Evolutionary conservation across 805 yeast genomes (phyloP).

Genomic region (Sugiyamaella marilandica): DNA sequence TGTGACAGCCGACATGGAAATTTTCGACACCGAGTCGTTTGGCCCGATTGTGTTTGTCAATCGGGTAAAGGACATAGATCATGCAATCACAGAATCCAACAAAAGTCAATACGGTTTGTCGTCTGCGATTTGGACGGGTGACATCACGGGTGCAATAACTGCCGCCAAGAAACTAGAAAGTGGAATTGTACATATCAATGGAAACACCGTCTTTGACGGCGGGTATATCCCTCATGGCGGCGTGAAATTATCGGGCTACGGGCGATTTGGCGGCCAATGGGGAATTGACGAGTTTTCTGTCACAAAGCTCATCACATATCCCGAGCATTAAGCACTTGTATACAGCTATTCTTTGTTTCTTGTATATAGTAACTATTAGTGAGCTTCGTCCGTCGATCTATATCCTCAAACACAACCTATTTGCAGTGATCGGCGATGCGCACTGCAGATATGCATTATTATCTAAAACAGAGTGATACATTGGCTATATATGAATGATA

Average conservation of each 20-base stretch:
- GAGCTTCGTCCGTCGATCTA: no score
- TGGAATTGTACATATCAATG: slow-evolving; percentile 79
- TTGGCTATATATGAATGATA: no score
- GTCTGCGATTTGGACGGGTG: slow-evolving; percentile 70
- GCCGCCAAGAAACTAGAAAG: slow-evolving; percentile 65
- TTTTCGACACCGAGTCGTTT: slow-evolving; percentile 71
- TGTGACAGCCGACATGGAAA: slow-evolving; percentile 50
- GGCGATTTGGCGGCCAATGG: slow-evolving; percentile 64
- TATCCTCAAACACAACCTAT: no score
- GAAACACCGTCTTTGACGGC: slow-evolving; percentile 23
- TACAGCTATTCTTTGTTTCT: no score
- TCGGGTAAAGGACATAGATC: slow-evolving; percentile 62
- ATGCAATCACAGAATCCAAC: slow-evolving; percentile 62
- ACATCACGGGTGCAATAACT: slow-evolving; percentile 56
- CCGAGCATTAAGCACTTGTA: not conserved
- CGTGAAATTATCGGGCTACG: slow-evolving; percentile 62
- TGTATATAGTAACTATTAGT: no score
- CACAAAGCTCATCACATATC: slow-evolving; percentile 45
- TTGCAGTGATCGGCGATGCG: no score
- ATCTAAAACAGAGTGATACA: no score
- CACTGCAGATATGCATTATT: no score
- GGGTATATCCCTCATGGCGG: slow-evolving; percentile 45
- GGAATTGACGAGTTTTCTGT: slow-evolving; percentile 61
- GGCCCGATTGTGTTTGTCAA: slow-evolving; percentile 73
- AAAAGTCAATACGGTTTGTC: slow-evolving; percentile 71